Base-by-base conservation (phyloP, 1,139 yeast genomes). In the Lodderomyces oxycetoniae region DNA sequence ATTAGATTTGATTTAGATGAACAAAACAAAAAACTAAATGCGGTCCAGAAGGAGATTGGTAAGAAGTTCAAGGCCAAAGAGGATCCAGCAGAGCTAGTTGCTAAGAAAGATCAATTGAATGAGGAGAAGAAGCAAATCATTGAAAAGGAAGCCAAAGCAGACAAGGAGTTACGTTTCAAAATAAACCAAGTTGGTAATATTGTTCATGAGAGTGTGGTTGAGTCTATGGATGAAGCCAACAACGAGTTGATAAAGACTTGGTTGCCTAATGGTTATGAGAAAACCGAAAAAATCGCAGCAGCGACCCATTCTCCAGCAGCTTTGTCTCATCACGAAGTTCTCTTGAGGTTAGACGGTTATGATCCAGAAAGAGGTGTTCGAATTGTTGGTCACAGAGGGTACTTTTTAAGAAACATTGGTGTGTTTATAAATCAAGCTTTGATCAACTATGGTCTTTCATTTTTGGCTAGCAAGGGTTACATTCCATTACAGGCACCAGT, bases 361-460 rank as follows among this genome's bases (percentile, higher is more conserved):
- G 99, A 91, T 59, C 97, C 96, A 47, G 98, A 91, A 65, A 84
- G 99, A 68, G 99, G 99, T 60, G 95, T 87, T 44, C 85, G 89
- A 69, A 81, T 91, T 48, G 91, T 91, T 39, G 99, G 99, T 43
- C 99, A 91, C 74, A 84, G 99, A 67, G 99, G 99, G 44, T 91
- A 88, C 68, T 91, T 91, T 66, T 74, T 93, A 59, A 81, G 96
- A 68, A 84, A 83, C 61, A 84, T 77, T 52, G 98, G 98, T 65
- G 98, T 91, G 26, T 93, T 89, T 67, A 77, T 91, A 61, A 91
- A 93, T 72, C 97, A 93, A 67, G 99, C 99, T 24, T 73, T 91
- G 63, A 91, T 91, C 63, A 91, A 89, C 76, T 89, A 88, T 57
- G 98, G 98, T 46, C 76, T 91, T 56, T 74, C 76, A 42, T 89